Conservation (phyloP, 208 protist genomes). For the Kentomonas sorsogonicus region DNA sequence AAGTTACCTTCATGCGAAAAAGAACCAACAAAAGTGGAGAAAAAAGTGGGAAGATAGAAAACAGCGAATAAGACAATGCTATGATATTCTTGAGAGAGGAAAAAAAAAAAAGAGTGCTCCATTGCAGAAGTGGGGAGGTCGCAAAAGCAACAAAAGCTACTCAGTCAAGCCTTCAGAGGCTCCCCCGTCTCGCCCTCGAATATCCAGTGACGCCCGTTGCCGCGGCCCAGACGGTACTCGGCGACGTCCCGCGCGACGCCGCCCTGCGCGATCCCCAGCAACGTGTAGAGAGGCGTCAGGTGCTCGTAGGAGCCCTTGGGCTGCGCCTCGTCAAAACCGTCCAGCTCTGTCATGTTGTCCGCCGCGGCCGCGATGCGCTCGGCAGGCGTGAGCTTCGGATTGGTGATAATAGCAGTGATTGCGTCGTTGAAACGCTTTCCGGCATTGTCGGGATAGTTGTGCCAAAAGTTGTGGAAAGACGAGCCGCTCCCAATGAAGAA, state of each 20-base stretch:
- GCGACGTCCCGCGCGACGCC: conserved; percentile 32
- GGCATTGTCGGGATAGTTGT: conserved; percentile 20
- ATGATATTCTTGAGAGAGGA: too few relatives aligned
- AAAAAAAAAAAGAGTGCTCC: conserved; percentile 2
- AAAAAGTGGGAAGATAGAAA: conserved; percentile 10
- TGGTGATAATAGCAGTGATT: conserved; percentile 30
- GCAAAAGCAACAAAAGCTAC: too few relatives aligned
- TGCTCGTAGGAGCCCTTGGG: conserved; percentile 59
- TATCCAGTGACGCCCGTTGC: conserved; percentile 44
- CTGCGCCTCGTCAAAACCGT: conserved; percentile 64
- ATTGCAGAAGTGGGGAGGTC: too few relatives aligned
- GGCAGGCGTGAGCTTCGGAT: conserved; percentile 16
- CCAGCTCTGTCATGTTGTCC: conserved; percentile 27
- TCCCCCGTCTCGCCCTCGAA: too few relatives aligned
- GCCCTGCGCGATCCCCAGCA: conserved; percentile 36
- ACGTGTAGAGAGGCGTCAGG: conserved; percentile 78
- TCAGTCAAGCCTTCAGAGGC: too few relatives aligned
- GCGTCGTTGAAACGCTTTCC: conserved; percentile 52
- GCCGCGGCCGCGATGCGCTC: conserved; percentile 25
- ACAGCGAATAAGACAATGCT: conserved; percentile 11
- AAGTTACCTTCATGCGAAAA: neutral
- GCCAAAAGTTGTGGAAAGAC: conserved; percentile 73
- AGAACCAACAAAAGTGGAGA: neutral
- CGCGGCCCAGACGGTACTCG: conserved; percentile 19
- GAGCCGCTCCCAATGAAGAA: conserved; percentile 82